Evolutionary conservation across 1,284 basidiomycete genomes (phyloP).

Genomic region (Ceratobasidium sp.): DNA sequence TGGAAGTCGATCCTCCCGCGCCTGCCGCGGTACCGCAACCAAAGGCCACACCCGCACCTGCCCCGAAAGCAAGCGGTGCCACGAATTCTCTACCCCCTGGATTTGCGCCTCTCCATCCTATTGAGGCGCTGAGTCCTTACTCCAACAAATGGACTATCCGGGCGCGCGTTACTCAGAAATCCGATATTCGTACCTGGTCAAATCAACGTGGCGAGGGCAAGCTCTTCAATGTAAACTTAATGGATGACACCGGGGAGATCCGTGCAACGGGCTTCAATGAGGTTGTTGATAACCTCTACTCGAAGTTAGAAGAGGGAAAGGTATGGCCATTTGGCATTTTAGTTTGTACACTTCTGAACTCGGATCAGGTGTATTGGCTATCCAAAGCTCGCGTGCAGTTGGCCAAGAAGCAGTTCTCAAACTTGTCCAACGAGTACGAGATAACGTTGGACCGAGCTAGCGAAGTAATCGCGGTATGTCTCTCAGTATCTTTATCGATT

Average conservation of each 20-base stretch:
- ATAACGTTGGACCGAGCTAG: slow-evolving; percentile 88
- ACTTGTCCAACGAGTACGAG: slow-evolving; percentile 94
- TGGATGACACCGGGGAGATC: slow-evolving; percentile 97
- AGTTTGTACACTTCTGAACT: slow-evolving; percentile 1
- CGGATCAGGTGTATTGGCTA: slow-evolving; percentile 75
- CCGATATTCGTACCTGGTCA: slow-evolving; percentile 90
- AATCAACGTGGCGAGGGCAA: slow-evolving; percentile 96
- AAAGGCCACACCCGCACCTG: slow-evolving; percentile 49
- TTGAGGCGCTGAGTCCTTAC: slow-evolving; percentile 96
- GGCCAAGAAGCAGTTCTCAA: slow-evolving; percentile 98
- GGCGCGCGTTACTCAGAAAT: slow-evolving; percentile 91
- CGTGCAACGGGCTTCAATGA: slow-evolving; percentile 93
- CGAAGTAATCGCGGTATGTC: slow-evolving; percentile 63
- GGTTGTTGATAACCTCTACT: slow-evolving; percentile 86
- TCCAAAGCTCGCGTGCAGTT: slow-evolving; percentile 93
- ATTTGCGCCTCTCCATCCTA: slow-evolving; percentile 77
- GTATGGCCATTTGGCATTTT: slow-evolving; percentile 60
- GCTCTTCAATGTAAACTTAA: slow-evolving; percentile 91
- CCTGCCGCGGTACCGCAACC: slow-evolving; percentile 52
- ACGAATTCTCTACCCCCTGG: slow-evolving; percentile 44
- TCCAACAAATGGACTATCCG: slow-evolving; percentile 99
- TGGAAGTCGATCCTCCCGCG: slow-evolving; percentile 52
- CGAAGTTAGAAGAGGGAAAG: slow-evolving; percentile 89
- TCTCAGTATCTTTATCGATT: slow-evolving; percentile 2
- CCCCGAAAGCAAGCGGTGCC: slow-evolving; percentile 33